Conservation (phyloP, 768 basidiomycete species). For the Agrocybe pediades region DNA sequence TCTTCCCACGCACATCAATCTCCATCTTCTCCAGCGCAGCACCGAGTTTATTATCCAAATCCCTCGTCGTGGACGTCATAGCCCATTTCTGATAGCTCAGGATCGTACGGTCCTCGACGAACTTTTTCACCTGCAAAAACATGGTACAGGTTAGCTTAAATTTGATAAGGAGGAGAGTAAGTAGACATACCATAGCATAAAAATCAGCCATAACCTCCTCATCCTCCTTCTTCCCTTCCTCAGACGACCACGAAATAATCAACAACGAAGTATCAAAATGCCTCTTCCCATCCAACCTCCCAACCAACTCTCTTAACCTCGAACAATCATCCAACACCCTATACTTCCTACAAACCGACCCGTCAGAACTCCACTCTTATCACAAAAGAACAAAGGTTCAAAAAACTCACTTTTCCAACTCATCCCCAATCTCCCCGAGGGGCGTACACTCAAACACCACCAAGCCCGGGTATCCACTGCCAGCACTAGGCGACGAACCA, state of each 20-base stretch:
- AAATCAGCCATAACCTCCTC: constrained; percentile 48
- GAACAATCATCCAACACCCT: constrained; percentile 72
- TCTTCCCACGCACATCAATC: constrained; percentile 62
- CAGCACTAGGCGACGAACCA: constrained; percentile 19
- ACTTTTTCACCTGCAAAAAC: constrained; percentile 45
- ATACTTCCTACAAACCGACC: constrained; percentile 52
- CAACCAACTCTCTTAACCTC: constrained; percentile 65
- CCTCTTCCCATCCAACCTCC: constrained; percentile 51
- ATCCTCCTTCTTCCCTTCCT: constrained; percentile 38
- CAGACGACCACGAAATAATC: constrained; percentile 63
- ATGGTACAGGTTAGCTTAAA: background rate
- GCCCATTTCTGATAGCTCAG: constrained; percentile 44
- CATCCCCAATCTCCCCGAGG: constrained; percentile 58
- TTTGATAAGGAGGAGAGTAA: background rate
- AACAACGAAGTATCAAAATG: constrained; percentile 67
- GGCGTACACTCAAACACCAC: constrained; percentile 80
- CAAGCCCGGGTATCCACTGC: constrained; percentile 56
- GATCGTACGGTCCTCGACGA: constrained; percentile 44
- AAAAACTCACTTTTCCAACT: constrained; percentile 60
- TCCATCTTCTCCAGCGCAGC: constrained; percentile 39
- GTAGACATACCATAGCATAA: constrained; percentile 52
- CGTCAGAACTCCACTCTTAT: background rate
- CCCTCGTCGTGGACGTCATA: constrained; percentile 52
- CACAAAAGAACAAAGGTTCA: background rate
- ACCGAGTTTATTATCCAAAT: constrained; percentile 59